Conservation (phyloP, 2,329 filamentous ascomycete species). For the Arthrobotrys pseudoclavata region DNA sequence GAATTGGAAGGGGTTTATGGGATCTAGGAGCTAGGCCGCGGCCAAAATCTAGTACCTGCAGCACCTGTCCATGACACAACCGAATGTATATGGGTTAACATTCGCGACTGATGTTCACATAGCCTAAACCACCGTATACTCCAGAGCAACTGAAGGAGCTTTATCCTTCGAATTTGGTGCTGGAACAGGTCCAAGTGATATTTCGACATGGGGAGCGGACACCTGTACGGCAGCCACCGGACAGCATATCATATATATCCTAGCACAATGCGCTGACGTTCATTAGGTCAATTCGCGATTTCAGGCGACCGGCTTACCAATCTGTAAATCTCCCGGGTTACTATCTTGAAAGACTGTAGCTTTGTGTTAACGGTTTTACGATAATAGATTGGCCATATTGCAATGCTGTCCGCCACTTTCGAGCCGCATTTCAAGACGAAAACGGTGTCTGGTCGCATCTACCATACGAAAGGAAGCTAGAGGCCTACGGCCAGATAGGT, state of each 20-base stretch:
- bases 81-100: not conserved
- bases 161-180: constrained; percentile 83
- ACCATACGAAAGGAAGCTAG: constrained; percentile 79
- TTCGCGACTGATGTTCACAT: not conserved
- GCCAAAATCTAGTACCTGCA: constrained; percentile 13
- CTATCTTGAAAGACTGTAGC: not conserved
- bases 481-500: constrained; percentile 81
- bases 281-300: constrained; percentile 81
- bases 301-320: constrained; percentile 77
- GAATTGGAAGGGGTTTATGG: not conserved
- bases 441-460: constrained; percentile 72
- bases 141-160: constrained; percentile 82
- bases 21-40: constrained; percentile 6
- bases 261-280: not conserved
- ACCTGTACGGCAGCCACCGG: constrained; percentile 4
- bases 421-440: constrained; percentile 72
- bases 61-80: not conserved
- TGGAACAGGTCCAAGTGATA: constrained; percentile 90
- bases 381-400: constrained; percentile 87
- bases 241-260: not conserved
- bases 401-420: constrained; percentile 79
- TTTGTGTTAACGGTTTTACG: not conserved
- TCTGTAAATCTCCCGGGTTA: constrained; percentile 65
- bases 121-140: constrained; percentile 81
- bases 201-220: constrained; percentile 77